phyloP scores from a whole-genome alignment of 371 early-diverging fungal genomes.

The Fennellomyces sp. region DNA sequence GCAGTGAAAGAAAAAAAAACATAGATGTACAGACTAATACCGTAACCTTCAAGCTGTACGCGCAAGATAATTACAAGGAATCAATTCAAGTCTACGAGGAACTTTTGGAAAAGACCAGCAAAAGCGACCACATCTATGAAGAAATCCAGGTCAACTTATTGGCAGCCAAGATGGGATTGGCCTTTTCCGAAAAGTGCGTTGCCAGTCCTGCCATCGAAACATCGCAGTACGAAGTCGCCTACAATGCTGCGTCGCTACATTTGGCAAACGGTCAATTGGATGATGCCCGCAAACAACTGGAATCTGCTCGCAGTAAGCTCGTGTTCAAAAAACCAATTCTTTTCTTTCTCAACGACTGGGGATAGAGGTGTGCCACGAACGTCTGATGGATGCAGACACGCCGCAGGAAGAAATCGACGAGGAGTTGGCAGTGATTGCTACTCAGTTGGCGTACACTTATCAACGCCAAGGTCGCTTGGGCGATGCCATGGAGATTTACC shows the following conservation, averaged over 20 bases:
- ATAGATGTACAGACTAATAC: neutral
- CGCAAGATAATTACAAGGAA: slow-evolving; percentile 43
- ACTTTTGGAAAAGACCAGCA: slow-evolving; percentile 49
- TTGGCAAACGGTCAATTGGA: slow-evolving; percentile 58
- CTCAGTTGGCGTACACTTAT: slow-evolving; percentile 76
- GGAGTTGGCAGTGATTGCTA: slow-evolving; percentile 69
- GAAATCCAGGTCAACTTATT: slow-evolving; percentile 60
- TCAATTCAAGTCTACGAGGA: slow-evolving; percentile 51
- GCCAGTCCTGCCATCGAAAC: slow-evolving; percentile 12
- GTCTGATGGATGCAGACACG: slow-evolving; percentile 27
- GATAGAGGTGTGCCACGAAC: slow-evolving; percentile 41
- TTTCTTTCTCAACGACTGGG: neutral
- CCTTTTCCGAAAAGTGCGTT: slow-evolving; percentile 40
- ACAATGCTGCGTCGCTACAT: slow-evolving; percentile 69
- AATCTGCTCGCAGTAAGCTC: slow-evolving; percentile 57
- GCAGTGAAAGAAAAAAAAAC: neutral
- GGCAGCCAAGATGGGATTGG: slow-evolving; percentile 68
- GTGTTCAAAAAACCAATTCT: neutral
- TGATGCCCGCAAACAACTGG: slow-evolving; percentile 60
- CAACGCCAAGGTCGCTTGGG: slow-evolving; percentile 63
- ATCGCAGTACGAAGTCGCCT: slow-evolving; percentile 67
- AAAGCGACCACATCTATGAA: slow-evolving; percentile 29
- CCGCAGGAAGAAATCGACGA: slow-evolving; percentile 70
- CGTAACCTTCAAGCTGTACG: slow-evolving; percentile 42
- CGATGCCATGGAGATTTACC: slow-evolving; percentile 69